Conservation (phyloP, 345 rosid species). For the Erodium maritimum region DNA sequence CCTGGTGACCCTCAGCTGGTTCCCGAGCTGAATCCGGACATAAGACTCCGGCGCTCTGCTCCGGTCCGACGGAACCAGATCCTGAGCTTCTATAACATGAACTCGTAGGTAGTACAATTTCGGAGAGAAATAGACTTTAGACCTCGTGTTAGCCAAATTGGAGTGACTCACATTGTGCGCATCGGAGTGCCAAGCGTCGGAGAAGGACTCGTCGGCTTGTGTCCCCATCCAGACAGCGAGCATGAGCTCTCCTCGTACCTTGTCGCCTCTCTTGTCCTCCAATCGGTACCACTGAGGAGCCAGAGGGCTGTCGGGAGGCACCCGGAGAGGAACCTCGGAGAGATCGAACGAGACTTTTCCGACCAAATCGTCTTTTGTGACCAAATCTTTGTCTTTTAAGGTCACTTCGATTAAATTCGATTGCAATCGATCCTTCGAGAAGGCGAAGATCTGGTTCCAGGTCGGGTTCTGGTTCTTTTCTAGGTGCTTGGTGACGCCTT, state of each 20-base stretch:
- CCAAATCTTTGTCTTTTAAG: constrained; percentile 70
- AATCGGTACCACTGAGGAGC: constrained; percentile 94
- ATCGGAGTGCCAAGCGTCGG: constrained; percentile 97
- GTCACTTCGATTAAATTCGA: constrained; percentile 62
- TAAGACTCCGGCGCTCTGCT: constrained; percentile 48
- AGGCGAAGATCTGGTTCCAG: constrained; percentile 92
- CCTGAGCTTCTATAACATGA: constrained; percentile 70
- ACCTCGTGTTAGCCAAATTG: constrained; percentile 60
- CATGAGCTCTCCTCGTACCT: constrained; percentile 70
- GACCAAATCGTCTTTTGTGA: constrained; percentile 60
- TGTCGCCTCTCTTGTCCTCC: constrained; percentile 57
- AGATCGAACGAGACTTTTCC: constrained; percentile 52
- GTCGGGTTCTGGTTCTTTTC: constrained; percentile 78
- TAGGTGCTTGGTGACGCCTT: constrained; percentile 59
- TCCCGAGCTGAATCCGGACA: constrained; percentile 51
- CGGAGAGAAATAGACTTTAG: constrained; percentile 90
- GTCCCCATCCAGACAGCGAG: constrained; percentile 97
- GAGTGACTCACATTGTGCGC: constrained; percentile 66
- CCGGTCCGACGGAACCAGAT: constrained; percentile 55
- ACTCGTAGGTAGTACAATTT: constrained; percentile 78
- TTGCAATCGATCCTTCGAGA: constrained; percentile 74
- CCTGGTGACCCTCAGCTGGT: constrained; percentile 50
- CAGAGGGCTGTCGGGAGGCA: constrained; percentile 87
- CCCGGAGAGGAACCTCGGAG: constrained; percentile 59
- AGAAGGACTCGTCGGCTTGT: constrained; percentile 92